Conservation (phyloP, 2,329 filamentous ascomycete genomes). For the Sporothrix mexicana region DNA sequence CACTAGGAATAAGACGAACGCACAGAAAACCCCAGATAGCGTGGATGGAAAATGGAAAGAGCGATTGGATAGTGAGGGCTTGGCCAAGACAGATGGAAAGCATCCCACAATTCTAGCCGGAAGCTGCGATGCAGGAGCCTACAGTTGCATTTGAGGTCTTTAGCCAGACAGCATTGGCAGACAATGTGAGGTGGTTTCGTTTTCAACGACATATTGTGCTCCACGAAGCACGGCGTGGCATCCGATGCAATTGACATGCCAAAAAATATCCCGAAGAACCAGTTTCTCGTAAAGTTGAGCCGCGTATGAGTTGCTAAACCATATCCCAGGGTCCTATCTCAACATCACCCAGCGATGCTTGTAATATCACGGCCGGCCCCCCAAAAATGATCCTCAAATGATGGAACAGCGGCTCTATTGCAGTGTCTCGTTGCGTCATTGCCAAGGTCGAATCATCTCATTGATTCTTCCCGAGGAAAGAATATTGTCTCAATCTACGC, state of each 20-base stretch:
- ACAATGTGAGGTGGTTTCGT: background rate
- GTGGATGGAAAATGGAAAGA: background rate
- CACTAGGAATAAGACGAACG: background rate
- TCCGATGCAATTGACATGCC: too few relatives aligned
- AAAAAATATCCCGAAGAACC: too few relatives aligned
- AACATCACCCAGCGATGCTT: too few relatives aligned
- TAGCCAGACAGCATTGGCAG: background rate
- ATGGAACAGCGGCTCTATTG: constrained; percentile 2
- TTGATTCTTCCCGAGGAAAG: background rate
- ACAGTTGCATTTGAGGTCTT: background rate
- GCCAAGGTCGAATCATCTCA: background rate
- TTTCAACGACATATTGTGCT: background rate
- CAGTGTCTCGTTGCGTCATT: background rate
- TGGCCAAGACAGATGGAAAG: background rate
- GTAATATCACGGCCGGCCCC: background rate
- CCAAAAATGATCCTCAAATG: background rate
- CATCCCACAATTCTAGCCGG: background rate
- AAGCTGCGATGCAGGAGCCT: background rate
- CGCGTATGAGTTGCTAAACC: too few relatives aligned
- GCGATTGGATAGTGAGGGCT: background rate
- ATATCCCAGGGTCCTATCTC: too few relatives aligned
- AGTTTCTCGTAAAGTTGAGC: too few relatives aligned
- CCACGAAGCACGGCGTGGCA: background rate
- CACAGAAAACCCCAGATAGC: background rate
- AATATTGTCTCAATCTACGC: background rate